Base-by-base conservation (phyloP, 345 rosid species). In the Linum tenue region DNA sequence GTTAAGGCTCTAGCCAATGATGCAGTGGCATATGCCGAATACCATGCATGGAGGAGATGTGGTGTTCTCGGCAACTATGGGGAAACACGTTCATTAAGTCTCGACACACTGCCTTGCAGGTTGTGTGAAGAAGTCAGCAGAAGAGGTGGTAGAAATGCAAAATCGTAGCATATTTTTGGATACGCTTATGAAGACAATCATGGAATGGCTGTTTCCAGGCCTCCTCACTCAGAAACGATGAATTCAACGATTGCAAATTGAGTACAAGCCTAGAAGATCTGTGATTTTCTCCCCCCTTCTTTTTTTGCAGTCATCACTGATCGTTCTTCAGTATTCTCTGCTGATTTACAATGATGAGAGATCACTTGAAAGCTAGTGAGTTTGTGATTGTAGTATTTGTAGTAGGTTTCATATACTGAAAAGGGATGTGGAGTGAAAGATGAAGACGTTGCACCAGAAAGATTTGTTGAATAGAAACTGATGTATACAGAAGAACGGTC, bases 1-100 rank as follows among this genome's bases (percentile, higher is more conserved):
- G 80, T 88, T 58, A 88, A 82, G 70, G 42, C 69, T 70, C 79
- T 90, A 0, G 82, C 90, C 8, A 79, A 84, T 68, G 94, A 90
- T 73, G 87, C 94, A 0, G 85, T 84, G 12, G 91, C 89, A 1
- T 92, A 90, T 57, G 88, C 96, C 0, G 97, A 90, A 73, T 92
- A 82, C 71, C 98, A 90, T 22, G 94, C 96, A 1, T 92, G 97
- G 98, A 86, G 97, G 75, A 80, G 98, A 75, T 92, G 98, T 44
- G 98, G 97, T 5, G 68, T 86, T 0, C 5, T 86, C 67, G 92
- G 94, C 12, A 81, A 81, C 83, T 90, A 90, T 3, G 72, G 83
- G 10, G 85, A 70, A 70, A 70, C 86, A 0, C 88, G 96, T 0
- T 77, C 90, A 0, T 62, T 73, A 12, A 92, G 97, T 78, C 89